Evolutionary conservation across 352 stramenopile genomes (phyloP), one percentile per base, ranked within the genome.

Genomic region (Thraustochytrium sp.): DNA sequence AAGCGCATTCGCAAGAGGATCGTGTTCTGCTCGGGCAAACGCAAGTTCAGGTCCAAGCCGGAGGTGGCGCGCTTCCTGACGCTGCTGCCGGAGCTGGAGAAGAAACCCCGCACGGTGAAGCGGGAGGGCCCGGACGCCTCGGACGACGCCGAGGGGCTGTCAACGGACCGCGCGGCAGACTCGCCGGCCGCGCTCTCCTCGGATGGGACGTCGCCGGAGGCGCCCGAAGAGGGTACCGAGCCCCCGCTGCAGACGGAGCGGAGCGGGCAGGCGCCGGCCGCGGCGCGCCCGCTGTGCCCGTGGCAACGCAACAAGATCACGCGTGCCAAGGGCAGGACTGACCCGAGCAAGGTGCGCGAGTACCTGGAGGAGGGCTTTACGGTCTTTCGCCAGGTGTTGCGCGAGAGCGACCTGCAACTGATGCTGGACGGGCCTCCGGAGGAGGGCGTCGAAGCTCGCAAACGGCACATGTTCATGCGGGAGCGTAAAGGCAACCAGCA

Each of bases 401-500:
- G 40, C 5, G 31, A 16, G 23, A 23, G 21, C 46, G 46, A 16
- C 13, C 26, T 80, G 21, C 16, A 80, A 16, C 23, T 18, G 13
- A 80, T 80, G 31, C 68, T 80, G 23, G n/a, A 80, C 23, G 68
- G 68, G 16, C 34, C 31, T 0, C 34, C 34, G 9, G 5, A 42
- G 38, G 31, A 61, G 18, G 53, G 31, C 1, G 23, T 18, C 49
- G 68, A 80, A 34, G n/a, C 34, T 5, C 31, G 26, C 8, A 48
- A 42, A 1, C 48, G 68, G 23, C 37, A 53, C 48, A 42, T 48
- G 68, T 42, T 80, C 44, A 80, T 80, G 68, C 68, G 75, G 26
- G 11, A 31, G n/a, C 75, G 75, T n/a, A 84, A 84, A 34, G 75
- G 55, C 2, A 84, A 84, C 75, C 75, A 84, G 29, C 40, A 73